These are phyloP conservation scores for Mycena vulgaris DNA, from an alignment of 768 basidiomycete genomes.

Conservation along the genomic window DNA sequence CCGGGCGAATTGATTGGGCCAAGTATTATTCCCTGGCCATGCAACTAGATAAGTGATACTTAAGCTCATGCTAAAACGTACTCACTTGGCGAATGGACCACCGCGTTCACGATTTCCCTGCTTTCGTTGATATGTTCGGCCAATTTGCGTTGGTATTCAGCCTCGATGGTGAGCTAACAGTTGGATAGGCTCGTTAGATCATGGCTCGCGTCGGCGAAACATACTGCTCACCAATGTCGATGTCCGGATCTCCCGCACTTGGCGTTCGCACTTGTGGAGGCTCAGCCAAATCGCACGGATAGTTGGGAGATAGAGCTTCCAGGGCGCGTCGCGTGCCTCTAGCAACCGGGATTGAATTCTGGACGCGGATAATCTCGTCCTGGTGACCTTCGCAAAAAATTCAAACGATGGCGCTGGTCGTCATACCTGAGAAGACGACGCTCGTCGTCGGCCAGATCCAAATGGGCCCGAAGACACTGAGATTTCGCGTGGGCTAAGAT, in stretches of 20 bases:
- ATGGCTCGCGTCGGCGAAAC: too few relatives aligned
- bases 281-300: too few relatives aligned
- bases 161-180: conserved; percentile 6
- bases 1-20: not conserved
- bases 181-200: too few relatives aligned
- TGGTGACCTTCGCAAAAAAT: not conserved
- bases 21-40: not conserved
- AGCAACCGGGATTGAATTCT: not conserved
- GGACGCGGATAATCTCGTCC: not conserved
- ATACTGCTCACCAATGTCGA: too few relatives aligned
- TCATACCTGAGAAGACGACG: not conserved
- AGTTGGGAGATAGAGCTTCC: too few relatives aligned
- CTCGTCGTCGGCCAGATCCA: not conserved
- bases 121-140: not conserved
- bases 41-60: not conserved
- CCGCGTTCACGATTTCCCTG: not conserved
- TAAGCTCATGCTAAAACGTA: not conserved
- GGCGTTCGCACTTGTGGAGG: too few relatives aligned
- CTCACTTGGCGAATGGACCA: not conserved
- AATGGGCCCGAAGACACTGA: not conserved
- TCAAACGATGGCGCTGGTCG: not conserved
- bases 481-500: not conserved
- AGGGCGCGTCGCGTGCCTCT: too few relatives aligned
- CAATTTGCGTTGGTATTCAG: not conserved
- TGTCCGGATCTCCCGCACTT: too few relatives aligned